These are phyloP conservation scores for Oryza glaberrima DNA, from an alignment of 176 grass and related monocot genomes.

Conservation along the genomic window DNA sequence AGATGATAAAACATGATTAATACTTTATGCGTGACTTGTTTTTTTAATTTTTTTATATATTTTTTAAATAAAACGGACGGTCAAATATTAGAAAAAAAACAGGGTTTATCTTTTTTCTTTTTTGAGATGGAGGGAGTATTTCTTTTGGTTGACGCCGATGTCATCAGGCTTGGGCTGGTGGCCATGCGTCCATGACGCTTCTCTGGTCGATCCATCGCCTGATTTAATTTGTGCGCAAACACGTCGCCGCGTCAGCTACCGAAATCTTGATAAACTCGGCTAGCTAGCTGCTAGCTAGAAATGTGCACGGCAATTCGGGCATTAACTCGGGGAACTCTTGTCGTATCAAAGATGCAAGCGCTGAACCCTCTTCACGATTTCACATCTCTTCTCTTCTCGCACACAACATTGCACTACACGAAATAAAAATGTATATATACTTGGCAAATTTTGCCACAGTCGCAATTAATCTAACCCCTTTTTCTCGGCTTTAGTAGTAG, in stretches of 20 bases:
- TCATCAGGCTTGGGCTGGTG: too few species aligned
- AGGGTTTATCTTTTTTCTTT: too few species aligned
- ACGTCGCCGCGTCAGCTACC: constrained; percentile 43
- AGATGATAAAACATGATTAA: too few species aligned
- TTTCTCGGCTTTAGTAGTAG: background rate
- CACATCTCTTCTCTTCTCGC: background rate
- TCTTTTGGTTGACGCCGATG: background rate
- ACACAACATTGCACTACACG: background rate
- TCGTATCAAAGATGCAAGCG: background rate
- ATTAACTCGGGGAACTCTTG: constrained; percentile 18
- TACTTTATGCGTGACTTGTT: too few species aligned
- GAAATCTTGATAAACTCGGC: background rate
- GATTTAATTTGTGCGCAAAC: background rate
- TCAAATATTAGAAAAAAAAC: too few species aligned
- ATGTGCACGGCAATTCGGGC: constrained; percentile 37
- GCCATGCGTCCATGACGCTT: background rate
- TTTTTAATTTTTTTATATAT: too few species aligned
- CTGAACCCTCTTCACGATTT: background rate
- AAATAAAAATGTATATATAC: background rate
- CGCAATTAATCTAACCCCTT: background rate
- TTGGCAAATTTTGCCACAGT: background rate
- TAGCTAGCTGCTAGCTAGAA: background rate
- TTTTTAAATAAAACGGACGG: too few species aligned
- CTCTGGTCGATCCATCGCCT: background rate
- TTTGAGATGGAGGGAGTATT: background rate